These are phyloP conservation scores for Phialemonium atrogriseum DNA, from an alignment of 2,329 filamentous ascomycete species.

Conservation along the genomic window DNA sequence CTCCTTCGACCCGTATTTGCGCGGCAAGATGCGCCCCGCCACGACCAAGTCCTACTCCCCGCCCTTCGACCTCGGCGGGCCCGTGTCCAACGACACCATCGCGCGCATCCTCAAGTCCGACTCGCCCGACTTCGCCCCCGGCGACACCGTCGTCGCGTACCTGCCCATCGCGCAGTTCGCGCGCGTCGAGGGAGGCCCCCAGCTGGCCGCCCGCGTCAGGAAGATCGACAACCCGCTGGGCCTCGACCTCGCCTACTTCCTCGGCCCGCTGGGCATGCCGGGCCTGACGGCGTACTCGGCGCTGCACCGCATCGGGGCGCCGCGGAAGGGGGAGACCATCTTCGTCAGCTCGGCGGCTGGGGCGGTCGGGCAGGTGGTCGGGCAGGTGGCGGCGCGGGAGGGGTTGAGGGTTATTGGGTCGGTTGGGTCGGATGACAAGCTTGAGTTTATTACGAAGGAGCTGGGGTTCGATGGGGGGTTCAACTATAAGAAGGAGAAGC, in stretches of 20 bases:
- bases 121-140: slow-evolving; percentile 48
- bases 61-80: slow-evolving; percentile 50
- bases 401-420: slow-evolving; percentile 73
- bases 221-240: slow-evolving; percentile 63
- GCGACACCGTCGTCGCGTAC: slow-evolving; percentile 54
- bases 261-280: slow-evolving; percentile 54
- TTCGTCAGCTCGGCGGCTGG: slow-evolving; percentile 75
- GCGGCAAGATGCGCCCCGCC: slow-evolving; percentile 65
- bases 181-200: slow-evolving; percentile 38
- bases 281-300: slow-evolving; percentile 42
- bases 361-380: slow-evolving; percentile 75
- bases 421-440: slow-evolving; percentile 72
- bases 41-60: slow-evolving; percentile 58
- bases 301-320: slow-evolving; percentile 62
- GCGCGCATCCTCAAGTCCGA: slow-evolving; percentile 65
- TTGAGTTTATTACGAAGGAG: slow-evolving; percentile 52
- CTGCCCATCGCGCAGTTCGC: slow-evolving; percentile 64
- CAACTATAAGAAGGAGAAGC: slow-evolving; percentile 81
- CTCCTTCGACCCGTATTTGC: slow-evolving; percentile 80
- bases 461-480: slow-evolving; percentile 56
- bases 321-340: slow-evolving; percentile 71
- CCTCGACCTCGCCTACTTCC: slow-evolving; percentile 58
- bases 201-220: slow-evolving; percentile 26
- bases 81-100: slow-evolving; percentile 57
- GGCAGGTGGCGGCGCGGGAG: slow-evolving; percentile 75